These are phyloP conservation scores for Penicillium fuscoglaucum DNA, from an alignment of 2,329 filamentous ascomycete genomes.

Conservation along the genomic window DNA sequence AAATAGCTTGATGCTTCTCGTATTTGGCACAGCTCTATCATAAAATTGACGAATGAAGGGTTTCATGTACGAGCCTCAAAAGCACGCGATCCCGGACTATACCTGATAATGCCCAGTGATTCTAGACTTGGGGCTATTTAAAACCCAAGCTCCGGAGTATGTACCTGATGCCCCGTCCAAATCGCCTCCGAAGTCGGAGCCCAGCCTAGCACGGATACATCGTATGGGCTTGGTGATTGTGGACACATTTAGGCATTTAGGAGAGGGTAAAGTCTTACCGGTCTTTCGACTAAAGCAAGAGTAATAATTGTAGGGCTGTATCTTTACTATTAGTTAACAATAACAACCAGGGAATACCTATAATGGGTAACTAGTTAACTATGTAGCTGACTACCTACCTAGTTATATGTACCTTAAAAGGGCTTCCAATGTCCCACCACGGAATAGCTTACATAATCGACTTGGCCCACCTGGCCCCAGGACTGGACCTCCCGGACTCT, in stretches of 20 bases:
- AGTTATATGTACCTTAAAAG: no score
- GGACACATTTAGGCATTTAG: neutral
- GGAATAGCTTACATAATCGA: constrained; percentile 7
- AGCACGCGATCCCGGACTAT: constrained; percentile 1
- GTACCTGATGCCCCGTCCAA: neutral
- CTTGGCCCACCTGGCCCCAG: neutral
- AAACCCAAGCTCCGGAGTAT: constrained; percentile 1
- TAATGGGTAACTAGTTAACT: no score
- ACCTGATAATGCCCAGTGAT: neutral
- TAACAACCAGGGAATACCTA: neutral
- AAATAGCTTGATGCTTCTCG: neutral
- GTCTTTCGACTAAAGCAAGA: neutral
- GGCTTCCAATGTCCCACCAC: no score
- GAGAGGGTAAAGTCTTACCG: neutral
- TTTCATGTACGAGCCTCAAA: constrained; percentile 2
- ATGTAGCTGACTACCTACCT: no score
- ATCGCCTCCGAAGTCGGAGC: constrained; percentile 12
- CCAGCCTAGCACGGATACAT: neutral
- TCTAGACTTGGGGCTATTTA: neutral
- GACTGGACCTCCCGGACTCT: neutral
- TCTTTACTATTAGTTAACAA: neutral
- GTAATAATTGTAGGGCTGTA: neutral
- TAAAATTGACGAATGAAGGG: neutral
- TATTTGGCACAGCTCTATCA: neutral
- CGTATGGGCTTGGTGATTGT: neutral